Evolutionary conservation across 2,329 filamentous ascomycete species (phyloP).

Genomic region (Xylaria sp.): DNA sequence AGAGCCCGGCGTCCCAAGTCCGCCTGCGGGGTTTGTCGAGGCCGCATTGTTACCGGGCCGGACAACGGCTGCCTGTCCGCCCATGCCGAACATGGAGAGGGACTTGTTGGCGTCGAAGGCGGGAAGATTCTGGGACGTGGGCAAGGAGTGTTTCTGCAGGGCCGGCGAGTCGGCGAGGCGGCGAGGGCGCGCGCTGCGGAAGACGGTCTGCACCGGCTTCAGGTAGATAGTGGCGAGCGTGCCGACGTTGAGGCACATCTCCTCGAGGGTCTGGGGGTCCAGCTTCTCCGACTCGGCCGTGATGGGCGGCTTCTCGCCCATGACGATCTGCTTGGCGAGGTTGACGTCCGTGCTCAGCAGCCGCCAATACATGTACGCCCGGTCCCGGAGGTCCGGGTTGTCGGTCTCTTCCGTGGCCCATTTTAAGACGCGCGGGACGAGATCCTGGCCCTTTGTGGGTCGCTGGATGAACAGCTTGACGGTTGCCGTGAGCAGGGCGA

Average conservation of each 20-base stretch:
- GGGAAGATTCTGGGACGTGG: constrained; percentile 63
- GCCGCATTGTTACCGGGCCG: constrained; percentile 51
- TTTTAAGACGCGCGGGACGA: constrained; percentile 94
- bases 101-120: constrained; percentile 66
- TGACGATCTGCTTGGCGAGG: constrained; percentile 86
- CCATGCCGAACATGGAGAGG: constrained; percentile 67
- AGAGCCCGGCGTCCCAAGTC: background rate
- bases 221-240: constrained; percentile 97
- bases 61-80: constrained; percentile 62
- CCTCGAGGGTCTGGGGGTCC: constrained; percentile 89
- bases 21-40: constrained; percentile 51
- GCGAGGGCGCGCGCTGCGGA: constrained; percentile 85
- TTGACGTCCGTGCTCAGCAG: constrained; percentile 91
- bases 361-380: constrained; percentile 99
- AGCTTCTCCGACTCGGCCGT: constrained; percentile 96
- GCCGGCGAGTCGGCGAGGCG: constrained; percentile 85
- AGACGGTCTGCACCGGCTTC: constrained; percentile 97
- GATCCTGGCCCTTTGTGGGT: constrained; percentile 90
- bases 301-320: constrained; percentile 97
- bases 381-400: constrained; percentile 93
- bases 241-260: constrained; percentile 96
- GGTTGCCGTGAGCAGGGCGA: constrained; percentile 92
- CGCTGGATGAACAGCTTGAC: constrained; percentile 98
- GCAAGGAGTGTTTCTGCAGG: constrained; percentile 77
- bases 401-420: constrained; percentile 99